These are phyloP conservation scores for Plasmodium cynomolgi DNA, from an alignment of 169 alveolate genomes.

Conservation along the genomic window DNA sequence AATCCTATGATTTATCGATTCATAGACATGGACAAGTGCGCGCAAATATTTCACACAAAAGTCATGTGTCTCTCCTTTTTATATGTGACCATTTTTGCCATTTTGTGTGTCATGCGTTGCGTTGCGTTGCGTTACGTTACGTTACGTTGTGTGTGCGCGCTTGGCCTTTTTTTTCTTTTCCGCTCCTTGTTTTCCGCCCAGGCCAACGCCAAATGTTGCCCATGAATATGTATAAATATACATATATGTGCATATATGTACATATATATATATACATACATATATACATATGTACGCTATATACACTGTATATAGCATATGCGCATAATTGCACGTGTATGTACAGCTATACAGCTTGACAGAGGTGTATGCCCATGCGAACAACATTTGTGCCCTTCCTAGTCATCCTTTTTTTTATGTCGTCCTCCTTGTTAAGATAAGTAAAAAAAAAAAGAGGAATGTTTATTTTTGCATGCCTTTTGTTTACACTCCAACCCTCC, in stretches of 20 bases:
- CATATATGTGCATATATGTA: background rate
- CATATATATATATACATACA: background rate
- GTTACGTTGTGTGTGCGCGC: background rate
- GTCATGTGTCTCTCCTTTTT: background rate
- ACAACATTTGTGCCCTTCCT: background rate
- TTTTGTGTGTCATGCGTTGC: background rate
- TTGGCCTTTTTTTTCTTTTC: background rate
- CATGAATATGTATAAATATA: background rate
- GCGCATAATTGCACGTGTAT: background rate
- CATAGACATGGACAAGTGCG: background rate
- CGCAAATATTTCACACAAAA: background rate
- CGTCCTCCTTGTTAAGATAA: background rate
- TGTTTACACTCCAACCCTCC: background rate
- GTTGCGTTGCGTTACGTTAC: background rate
- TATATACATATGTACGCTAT: background rate
- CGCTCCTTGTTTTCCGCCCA: background rate
- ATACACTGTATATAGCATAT: background rate
- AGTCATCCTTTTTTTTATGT: background rate
- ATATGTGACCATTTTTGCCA: background rate
- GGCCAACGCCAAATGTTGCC: background rate
- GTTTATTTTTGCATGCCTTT: background rate
- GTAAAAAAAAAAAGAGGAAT: constrained; percentile 11
- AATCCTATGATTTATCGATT: background rate
- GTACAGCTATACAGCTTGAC: background rate
- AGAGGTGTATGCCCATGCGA: background rate